phyloP scores from a whole-genome alignment of 352 stramenopile species.

The Phytophthora europaea region DNA sequence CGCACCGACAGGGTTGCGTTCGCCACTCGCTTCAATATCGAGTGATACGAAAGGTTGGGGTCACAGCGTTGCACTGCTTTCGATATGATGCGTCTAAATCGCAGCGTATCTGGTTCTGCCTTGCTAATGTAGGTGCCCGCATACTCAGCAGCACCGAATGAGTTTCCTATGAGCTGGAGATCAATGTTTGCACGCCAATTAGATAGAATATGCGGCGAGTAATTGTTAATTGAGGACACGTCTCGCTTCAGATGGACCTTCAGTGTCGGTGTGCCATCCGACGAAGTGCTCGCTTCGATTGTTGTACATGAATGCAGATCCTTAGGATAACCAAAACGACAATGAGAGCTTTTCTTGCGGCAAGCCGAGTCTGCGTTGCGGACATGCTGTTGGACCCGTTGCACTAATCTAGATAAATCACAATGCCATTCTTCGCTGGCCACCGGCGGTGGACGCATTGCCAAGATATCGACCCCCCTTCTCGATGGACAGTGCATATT shows the following conservation, averaged over 20 bases:
- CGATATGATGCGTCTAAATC: no score
- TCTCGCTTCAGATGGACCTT: conserved; percentile 7
- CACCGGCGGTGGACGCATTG: no score
- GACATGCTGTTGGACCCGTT: conserved; percentile 3
- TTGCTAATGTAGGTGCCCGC: no score
- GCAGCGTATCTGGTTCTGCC: no score
- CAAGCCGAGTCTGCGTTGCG: conserved; percentile 14
- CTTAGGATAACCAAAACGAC: conserved; percentile 23
- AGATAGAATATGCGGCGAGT: not conserved
- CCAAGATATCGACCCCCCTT: not conserved
- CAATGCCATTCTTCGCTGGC: not conserved
- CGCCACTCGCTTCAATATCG: not conserved
- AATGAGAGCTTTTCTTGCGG: not conserved
- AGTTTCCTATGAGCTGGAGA: conserved; percentile 15
- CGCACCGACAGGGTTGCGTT: conserved; percentile 1
- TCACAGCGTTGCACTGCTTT: conserved; percentile 15
- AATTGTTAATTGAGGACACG: conserved; percentile 18
- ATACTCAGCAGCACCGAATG: no score
- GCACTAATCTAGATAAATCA: not conserved
- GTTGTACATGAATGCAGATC: not conserved
- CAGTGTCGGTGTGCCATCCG: not conserved
- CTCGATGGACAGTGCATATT: not conserved
- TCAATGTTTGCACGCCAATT: conserved; percentile 41
- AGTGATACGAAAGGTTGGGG: conserved; percentile 2
- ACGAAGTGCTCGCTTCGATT: not conserved